Percentiles rank a stretch among this genome's conserved stretches.
Evolutionary conservation across 2,329 filamentous ascomycete species (phyloP).

Genomic region (Fusarium bactridioides): DNA sequence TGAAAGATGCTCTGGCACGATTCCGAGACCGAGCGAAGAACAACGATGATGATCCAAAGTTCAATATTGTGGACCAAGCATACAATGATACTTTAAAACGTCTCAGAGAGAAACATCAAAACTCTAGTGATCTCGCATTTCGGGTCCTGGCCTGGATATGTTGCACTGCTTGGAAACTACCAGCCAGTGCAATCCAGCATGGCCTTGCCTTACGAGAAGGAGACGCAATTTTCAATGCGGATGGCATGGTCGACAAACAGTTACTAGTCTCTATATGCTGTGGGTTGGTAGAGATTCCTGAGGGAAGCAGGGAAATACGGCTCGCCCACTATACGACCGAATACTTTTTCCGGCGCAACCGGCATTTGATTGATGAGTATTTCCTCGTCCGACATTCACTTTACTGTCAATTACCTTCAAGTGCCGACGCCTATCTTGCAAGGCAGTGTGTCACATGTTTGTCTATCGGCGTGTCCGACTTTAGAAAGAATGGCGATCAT

Average conservation of each 20-base stretch:
- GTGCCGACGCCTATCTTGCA: fast-evolving
- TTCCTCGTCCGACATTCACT: no score
- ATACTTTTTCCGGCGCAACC: fast-evolving
- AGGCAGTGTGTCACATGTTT: no score
- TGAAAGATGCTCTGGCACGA: fast-evolving
- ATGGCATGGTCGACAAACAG: fast-evolving
- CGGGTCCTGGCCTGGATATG: not conserved
- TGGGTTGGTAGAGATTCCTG: fast-evolving
- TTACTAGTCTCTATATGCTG: no score
- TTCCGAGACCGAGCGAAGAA: not conserved
- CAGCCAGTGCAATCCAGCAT: fast-evolving
- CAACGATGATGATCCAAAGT: fast-evolving
- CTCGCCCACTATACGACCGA: no score
- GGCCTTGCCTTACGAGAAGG: no score
- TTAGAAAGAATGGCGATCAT: no score
- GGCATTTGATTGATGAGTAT: no score
- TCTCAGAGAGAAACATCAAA: not conserved
- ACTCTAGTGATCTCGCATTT: not conserved
- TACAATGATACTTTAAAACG: fast-evolving
- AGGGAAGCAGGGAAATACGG: fast-evolving
- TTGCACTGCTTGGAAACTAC: not conserved
- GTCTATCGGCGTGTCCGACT: no score
- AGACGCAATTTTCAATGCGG: fast-evolving
- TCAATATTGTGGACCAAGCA: not conserved
- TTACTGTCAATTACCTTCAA: no score